Evolutionary conservation across 1,284 basidiomycete genomes (phyloP).

Genomic region (Fomitiporia mediterranea): DNA sequence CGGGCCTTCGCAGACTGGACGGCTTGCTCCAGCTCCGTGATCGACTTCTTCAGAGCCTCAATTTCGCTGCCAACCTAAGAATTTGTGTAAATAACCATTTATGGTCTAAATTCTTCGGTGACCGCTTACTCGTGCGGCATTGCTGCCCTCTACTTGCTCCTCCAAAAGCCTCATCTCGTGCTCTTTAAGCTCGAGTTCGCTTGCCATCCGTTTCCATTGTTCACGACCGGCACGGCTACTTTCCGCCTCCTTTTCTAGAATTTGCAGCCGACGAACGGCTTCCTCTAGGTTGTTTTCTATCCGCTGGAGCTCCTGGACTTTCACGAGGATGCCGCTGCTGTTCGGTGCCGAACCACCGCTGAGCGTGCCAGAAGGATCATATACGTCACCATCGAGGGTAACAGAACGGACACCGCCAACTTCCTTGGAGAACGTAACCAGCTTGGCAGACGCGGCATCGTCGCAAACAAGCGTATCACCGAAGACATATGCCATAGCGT

Average conservation of each 20-base stretch:
- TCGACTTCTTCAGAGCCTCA: constrained; percentile 62
- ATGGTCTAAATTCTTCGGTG: not conserved
- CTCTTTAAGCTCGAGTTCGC: constrained; percentile 83
- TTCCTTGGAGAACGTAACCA: constrained; percentile 77
- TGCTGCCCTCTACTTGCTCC: constrained; percentile 85
- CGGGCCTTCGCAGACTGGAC: constrained; percentile 69
- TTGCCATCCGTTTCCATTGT: constrained; percentile 61
- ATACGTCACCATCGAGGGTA: constrained; percentile 93
- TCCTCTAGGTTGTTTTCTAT: constrained; percentile 54
- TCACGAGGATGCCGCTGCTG: constrained; percentile 72
- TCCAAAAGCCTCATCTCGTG: constrained; percentile 84
- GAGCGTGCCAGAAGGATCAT: constrained; percentile 93
- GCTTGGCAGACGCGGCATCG: constrained; percentile 85
- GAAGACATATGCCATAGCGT: constrained; percentile 94
- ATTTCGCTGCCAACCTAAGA: constrained; percentile 80
- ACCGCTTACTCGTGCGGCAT: constrained; percentile 74
- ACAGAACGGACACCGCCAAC: constrained; percentile 78
- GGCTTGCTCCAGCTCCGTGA: constrained; percentile 63
- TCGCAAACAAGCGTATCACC: constrained; percentile 91
- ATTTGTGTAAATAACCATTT: not conserved
- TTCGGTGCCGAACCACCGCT: constrained; percentile 87
- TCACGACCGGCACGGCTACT: constrained; percentile 55
- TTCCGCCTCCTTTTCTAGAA: constrained; percentile 57
- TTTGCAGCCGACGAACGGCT: constrained; percentile 47
- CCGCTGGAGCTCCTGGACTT: constrained; percentile 78